Evolutionary conservation across 371 early-diverging fungal species (phyloP).

Genomic region (Haplosporangium sp.): DNA sequence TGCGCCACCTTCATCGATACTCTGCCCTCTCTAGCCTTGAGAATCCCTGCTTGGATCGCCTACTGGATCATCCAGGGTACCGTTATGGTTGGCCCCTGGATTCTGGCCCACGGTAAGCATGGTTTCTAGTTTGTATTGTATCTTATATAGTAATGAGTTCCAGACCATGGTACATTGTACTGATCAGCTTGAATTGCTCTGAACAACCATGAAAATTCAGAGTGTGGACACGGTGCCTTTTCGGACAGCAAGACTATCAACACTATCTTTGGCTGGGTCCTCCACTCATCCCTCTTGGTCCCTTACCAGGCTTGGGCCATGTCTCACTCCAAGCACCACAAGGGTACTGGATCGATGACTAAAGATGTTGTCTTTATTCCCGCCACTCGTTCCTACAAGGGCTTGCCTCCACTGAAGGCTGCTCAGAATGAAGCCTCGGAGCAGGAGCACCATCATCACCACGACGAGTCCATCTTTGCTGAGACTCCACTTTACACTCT

Average conservation of each 20-base stretch:
- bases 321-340: slow-evolving; percentile 86
- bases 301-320: slow-evolving; percentile 84
- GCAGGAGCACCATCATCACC: slow-evolving; percentile 52
- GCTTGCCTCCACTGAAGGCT: slow-evolving; percentile 46
- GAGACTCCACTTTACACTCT: slow-evolving; percentile 74
- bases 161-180: neutral
- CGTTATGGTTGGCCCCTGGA: slow-evolving; percentile 87
- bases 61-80: slow-evolving; percentile 87
- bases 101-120: slow-evolving; percentile 83
- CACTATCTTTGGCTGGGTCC: slow-evolving; percentile 81
- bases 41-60: slow-evolving; percentile 71
- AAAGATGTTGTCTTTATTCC: slow-evolving; percentile 92
- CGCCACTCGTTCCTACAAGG: slow-evolving; percentile 63
- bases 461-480: slow-evolving; percentile 64
- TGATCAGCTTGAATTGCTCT: neutral
- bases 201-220: slow-evolving; percentile 33
- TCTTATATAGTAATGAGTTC: neutral
- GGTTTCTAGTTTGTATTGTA: too few relatives aligned
- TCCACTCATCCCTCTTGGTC: slow-evolving; percentile 87
- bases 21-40: slow-evolving; percentile 57
- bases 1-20: slow-evolving; percentile 75
- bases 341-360: slow-evolving; percentile 78
- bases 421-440: slow-evolving; percentile 41
- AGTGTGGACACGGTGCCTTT: slow-evolving; percentile 87
- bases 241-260: slow-evolving; percentile 78